Evolutionary conservation across 495 filamentous ascomycete genomes (phyloP).

Genomic region (Aspergillus nanangensis): DNA sequence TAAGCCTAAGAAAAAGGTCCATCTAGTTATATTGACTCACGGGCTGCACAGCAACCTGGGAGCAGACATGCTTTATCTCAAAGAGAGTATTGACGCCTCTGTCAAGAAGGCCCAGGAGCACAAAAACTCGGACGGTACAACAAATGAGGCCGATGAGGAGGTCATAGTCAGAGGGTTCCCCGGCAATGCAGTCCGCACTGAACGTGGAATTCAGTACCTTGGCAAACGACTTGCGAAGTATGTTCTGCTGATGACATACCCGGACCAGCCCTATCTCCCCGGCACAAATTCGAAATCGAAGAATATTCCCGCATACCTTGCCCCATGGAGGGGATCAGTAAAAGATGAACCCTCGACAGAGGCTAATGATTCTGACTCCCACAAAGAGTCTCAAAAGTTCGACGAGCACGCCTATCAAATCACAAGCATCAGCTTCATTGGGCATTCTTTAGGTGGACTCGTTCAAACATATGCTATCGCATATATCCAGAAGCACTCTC

Average conservation of each 20-base stretch:
- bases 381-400: slow-evolving; percentile 9
- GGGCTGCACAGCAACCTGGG: slow-evolving; percentile 96
- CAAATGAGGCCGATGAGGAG: slow-evolving; percentile 66
- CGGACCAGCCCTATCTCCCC: slow-evolving; percentile 81
- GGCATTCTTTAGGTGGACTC: slow-evolving; percentile 86
- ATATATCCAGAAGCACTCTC: slow-evolving; percentile 95
- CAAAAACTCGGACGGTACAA: background rate
- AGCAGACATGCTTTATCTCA: slow-evolving; percentile 93
- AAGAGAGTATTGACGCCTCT: slow-evolving; percentile 90
- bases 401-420: slow-evolving; percentile 71
- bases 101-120: slow-evolving; percentile 59
- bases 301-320: slow-evolving; percentile 30
- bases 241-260: slow-evolving; percentile 83
- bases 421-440: slow-evolving; percentile 94
- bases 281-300: slow-evolving; percentile 51
- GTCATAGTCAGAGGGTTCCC: slow-evolving; percentile 91
- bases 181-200: slow-evolving; percentile 85
- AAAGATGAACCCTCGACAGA: slow-evolving; percentile 8
- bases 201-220: slow-evolving; percentile 92
- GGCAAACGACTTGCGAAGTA: slow-evolving; percentile 94
- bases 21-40: slow-evolving; percentile 90
- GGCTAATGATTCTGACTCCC: slow-evolving; percentile 3
- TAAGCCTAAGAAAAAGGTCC: slow-evolving; percentile 60
- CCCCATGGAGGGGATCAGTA: slow-evolving; percentile 18
- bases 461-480: slow-evolving; percentile 94